Percentiles rank a stretch among this genome's conserved stretches.
These are phyloP conservation scores for Phialophora verrucosa DNA, from an alignment of 2,329 filamentous ascomycete genomes.

Conservation along the genomic window DNA sequence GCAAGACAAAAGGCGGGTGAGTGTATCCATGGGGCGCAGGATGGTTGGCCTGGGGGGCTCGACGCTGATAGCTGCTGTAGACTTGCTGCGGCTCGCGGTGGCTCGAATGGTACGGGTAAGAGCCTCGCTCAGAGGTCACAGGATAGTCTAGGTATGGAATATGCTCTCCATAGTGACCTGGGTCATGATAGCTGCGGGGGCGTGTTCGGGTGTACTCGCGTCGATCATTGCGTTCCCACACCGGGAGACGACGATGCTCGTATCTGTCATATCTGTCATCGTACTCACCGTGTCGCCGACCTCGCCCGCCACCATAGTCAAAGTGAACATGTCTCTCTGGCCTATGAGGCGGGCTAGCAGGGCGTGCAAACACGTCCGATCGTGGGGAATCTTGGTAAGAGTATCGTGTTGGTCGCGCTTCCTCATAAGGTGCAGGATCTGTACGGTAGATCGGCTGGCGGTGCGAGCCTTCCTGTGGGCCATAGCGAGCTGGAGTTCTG, in stretches of 20 bases:
- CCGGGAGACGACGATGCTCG: conserved; percentile 12
- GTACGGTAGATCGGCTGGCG: conserved; percentile 11
- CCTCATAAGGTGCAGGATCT: background rate
- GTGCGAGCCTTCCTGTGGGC: conserved; percentile 20
- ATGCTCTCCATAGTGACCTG: conserved; percentile 7
- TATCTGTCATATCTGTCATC: conserved; percentile 15
- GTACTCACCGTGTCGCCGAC: background rate
- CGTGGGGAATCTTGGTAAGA: conserved; percentile 13
- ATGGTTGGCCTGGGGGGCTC: conserved; percentile 3
- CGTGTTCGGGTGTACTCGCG: conserved; percentile 5
- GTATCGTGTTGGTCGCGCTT: conserved; percentile 2
- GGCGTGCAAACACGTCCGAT: conserved; percentile 9
- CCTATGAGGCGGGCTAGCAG: conserved; percentile 1
- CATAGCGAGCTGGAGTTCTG: conserved; percentile 18
- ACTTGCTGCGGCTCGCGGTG: conserved; percentile 3
- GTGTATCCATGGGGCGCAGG: conserved; percentile 2
- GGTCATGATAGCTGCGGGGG: conserved; percentile 3
- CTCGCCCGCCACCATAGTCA: conserved; percentile 27
- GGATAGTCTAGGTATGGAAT: conserved; percentile 27
- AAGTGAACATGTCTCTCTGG: conserved; percentile 32
- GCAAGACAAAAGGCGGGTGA: background rate
- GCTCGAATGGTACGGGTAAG: conserved; percentile 22
- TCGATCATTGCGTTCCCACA: conserved; percentile 16
- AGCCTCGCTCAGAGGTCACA: background rate
- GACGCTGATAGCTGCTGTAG: conserved; percentile 18